Evolutionary conservation across 2,329 filamentous ascomycete genomes (phyloP), one percentile per base, ranked within the genome.

Genomic region (Penicillium digitatum): DNA sequence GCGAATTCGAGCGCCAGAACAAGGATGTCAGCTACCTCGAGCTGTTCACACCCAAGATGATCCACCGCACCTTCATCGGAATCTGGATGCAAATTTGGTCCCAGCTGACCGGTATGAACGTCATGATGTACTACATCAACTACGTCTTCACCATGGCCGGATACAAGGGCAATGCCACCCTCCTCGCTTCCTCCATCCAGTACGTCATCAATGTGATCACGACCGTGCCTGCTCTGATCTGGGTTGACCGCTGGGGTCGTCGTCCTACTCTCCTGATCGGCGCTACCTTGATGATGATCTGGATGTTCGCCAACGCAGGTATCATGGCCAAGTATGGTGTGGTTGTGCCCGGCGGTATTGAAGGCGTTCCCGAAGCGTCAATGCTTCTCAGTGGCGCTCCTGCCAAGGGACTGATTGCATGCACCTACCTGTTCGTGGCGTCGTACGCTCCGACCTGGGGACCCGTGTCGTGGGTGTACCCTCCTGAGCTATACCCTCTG

Each of bases 191-290:
- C 18, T 84, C 82, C 10, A 89, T 89, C 59, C 84, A 89, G 66
- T 89, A 88, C 69, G 79, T 91, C 63, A 89, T 93, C 77, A 92
- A 92, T 70, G 88, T 93, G 1, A 57, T 86, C 49, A 89, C 90
- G 85, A 93, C 89, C 0, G 70, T 92, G 3, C 87, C 88, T 0
- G 88, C 88, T 1, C 79, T 93, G 24, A 73, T 92, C 54, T 92
- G 78, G 76, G 82, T 92, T 64, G 89, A 94, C 63, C 78, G 80
- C 52, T 89, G 87, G 84, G 89, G 89, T 44, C 88, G 89, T 60
- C 88, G 87, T 39, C 77, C 77, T 1, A 82, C 86, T 5, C 77
- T 90, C 34, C 76, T 90, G n/a, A 66, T 84, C 26, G 87, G 87
- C 46, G 82, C 86, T 6, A 73, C 81, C 24, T 73, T 87, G 44